phyloP scores from a whole-genome alignment of 768 basidiomycete genomes.

The Vararia minispora region DNA sequence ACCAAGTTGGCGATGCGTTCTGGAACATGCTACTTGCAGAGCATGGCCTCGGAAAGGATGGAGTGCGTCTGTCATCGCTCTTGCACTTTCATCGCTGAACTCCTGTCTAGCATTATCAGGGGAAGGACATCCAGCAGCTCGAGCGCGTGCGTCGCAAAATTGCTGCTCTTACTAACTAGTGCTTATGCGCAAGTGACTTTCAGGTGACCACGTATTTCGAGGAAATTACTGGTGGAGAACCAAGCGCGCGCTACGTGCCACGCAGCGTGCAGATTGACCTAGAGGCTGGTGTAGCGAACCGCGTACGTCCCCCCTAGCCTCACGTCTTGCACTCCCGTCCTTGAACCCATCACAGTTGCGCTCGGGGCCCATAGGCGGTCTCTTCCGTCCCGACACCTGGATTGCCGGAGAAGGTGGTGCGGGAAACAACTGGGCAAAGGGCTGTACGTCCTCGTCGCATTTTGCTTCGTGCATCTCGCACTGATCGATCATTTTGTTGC shows the following conservation, averaged over 20 bases:
- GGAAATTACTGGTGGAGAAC: slow-evolving; percentile 41
- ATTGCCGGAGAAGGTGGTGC: slow-evolving; percentile 52
- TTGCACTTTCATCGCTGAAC: neutral
- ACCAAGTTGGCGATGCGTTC: slow-evolving; percentile 76
- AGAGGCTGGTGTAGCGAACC: slow-evolving; percentile 78
- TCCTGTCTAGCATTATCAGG: slow-evolving; percentile 46
- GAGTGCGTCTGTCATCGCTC: slow-evolving; percentile 33
- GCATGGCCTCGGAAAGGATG: slow-evolving; percentile 67
- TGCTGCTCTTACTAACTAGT: no score
- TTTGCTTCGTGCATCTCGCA: slow-evolving; percentile 9
- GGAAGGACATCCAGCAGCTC: slow-evolving; percentile 64
- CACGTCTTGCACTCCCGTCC: neutral
- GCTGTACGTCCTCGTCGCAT: slow-evolving; percentile 46
- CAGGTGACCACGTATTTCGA: slow-evolving; percentile 79
- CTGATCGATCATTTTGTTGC: slow-evolving; percentile 6
- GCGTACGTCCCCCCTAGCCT: slow-evolving; percentile 31
- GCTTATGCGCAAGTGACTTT: no score
- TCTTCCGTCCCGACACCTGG: slow-evolving; percentile 87
- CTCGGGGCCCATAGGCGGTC: slow-evolving; percentile 52
- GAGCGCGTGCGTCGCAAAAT: slow-evolving; percentile 52
- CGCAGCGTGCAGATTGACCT: slow-evolving; percentile 86
- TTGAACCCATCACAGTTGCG: slow-evolving; percentile 36
- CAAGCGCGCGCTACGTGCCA: slow-evolving; percentile 69
- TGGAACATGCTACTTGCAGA: slow-evolving; percentile 84
- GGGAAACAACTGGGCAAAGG: slow-evolving; percentile 96